Base-by-base conservation (phyloP, 768 basidiomycete genomes). In the Podaxis sp. region DNA sequence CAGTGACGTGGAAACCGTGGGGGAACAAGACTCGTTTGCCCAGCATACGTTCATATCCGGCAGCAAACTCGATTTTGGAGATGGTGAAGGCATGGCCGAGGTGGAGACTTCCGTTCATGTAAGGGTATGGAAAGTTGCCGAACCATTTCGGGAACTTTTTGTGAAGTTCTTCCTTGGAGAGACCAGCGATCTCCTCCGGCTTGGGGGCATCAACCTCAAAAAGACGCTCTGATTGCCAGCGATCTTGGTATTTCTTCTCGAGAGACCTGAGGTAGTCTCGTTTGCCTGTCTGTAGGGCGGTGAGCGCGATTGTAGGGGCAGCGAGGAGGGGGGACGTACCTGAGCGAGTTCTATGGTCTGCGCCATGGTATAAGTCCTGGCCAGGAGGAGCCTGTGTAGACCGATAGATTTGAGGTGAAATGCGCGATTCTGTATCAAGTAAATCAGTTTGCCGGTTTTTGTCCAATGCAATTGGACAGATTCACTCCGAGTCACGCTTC, bases 91-190 rank as follows among this genome's bases (percentile, higher is more conserved):
- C 96, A 76, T 99, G 97, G 24, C 97, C 97, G 25, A 98, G 82
- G 75, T 99, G 97, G 67, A 98, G 81, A 67, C 91, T 93, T 50
- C 97, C 97, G 70, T 99, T 99, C 94, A 98, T 98, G 82, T 99
- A 99, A 1, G 94, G 93, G 77, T 81, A 97, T 56, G 96, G 96
- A 75, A 91, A 96, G 77, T 88, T 97, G 58, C 96, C 97, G 72
- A 98, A 91, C 94, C 96, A 98, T 79, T 98, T 98, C 19, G 96
- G 96, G 74, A 87, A 85, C 75, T 88, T 86, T 70, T 88, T 80
- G 65, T 82, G 80, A 69, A 96, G 77, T 70, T 96, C 80, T 22
- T 81, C 79, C 17, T 78, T 78, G 29, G 61, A 11, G 88, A 91
- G 82, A 63, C 85, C 86, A 60, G 77, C 77, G 49, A 88, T 80